Evolutionary conservation across 768 basidiomycete genomes (phyloP).

Genomic region (Leucosporidium creatinivorum): DNA sequence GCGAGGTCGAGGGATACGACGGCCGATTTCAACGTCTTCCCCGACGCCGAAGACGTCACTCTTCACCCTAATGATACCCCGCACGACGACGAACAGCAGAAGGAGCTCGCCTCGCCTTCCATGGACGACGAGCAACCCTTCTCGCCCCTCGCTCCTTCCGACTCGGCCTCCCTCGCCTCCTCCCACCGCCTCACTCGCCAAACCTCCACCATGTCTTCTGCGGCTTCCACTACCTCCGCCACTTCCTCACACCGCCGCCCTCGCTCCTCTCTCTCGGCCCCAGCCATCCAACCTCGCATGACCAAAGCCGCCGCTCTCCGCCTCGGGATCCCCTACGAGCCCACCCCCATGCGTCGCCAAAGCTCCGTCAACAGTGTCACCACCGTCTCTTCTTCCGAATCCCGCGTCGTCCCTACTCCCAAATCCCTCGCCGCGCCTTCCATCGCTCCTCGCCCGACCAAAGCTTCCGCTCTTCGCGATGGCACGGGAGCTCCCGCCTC

Average conservation of each 20-base stretch:
- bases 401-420: slow-evolving; percentile 3
- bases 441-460: slow-evolving; percentile 14
- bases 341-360: slow-evolving; percentile 1
- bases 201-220: not conserved
- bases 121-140: too few relatives aligned
- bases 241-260: slow-evolving; percentile 4
- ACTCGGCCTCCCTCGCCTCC: too few relatives aligned
- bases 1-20: not conserved
- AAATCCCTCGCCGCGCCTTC: slow-evolving; percentile 15
- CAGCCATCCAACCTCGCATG: slow-evolving; percentile 14
- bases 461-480: slow-evolving; percentile 8
- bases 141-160: too few relatives aligned
- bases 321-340: slow-evolving; percentile 13
- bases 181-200: too few relatives aligned
- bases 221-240: not conserved
- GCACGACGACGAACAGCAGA: too few relatives aligned
- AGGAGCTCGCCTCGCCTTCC: too few relatives aligned
- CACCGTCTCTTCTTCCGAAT: not conserved
- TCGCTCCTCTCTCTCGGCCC: slow-evolving; percentile 11
- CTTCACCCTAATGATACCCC: not conserved
- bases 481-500: not conserved
- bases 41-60: not conserved
- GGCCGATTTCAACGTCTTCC: not conserved
- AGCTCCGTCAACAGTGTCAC: not conserved
- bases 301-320: slow-evolving; percentile 29